phyloP scores from a whole-genome alignment of 768 basidiomycete genomes.

The Butyriboletus loyo region DNA sequence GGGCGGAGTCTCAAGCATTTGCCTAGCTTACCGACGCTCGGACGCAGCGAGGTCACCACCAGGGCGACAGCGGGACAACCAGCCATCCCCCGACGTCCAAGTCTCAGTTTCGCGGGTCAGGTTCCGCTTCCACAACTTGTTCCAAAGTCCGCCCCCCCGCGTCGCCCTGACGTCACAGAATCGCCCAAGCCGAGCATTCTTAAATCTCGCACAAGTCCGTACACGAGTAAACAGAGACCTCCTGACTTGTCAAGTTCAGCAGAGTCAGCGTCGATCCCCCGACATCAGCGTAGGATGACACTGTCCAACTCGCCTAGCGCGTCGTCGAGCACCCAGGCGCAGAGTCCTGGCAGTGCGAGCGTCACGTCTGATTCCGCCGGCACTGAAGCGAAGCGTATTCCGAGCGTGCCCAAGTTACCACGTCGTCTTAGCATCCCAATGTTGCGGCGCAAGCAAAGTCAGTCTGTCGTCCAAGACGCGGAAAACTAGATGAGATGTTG shows the following conservation, averaged over 20 bases:
- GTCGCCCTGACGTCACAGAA: constrained; percentile 3
- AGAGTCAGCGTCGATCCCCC: neutral
- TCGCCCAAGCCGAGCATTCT: constrained; percentile 15
- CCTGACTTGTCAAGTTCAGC: neutral
- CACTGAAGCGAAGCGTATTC: constrained; percentile 8
- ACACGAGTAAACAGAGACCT: constrained; percentile 4
- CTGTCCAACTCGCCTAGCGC: constrained; percentile 14
- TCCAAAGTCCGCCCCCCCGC: neutral
- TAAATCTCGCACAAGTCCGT: constrained; percentile 9
- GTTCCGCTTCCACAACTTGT: neutral
- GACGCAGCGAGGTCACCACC: neutral
- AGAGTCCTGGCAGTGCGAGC: neutral
- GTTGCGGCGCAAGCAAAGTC: constrained; percentile 28
- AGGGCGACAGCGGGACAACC: neutral
- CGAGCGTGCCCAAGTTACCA: constrained; percentile 25
- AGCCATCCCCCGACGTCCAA: constrained; percentile 12
- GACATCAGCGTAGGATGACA: constrained; percentile 21
- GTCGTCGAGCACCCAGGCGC: neutral
- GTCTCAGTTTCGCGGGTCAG: constrained; percentile 5
- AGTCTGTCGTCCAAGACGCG: neutral
- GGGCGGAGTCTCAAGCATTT: constrained; percentile 20
- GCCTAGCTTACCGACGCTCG: constrained; percentile 23
- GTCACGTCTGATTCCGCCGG: neutral
- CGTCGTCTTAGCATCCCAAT: constrained; percentile 29
- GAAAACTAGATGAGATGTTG: neutral